A percentile compares a stretch with the other conserved stretches of the same genome.
phyloP scores from a whole-genome alignment of 2,329 filamentous ascomycete genomes.

The Aureobasidium sp. region DNA sequence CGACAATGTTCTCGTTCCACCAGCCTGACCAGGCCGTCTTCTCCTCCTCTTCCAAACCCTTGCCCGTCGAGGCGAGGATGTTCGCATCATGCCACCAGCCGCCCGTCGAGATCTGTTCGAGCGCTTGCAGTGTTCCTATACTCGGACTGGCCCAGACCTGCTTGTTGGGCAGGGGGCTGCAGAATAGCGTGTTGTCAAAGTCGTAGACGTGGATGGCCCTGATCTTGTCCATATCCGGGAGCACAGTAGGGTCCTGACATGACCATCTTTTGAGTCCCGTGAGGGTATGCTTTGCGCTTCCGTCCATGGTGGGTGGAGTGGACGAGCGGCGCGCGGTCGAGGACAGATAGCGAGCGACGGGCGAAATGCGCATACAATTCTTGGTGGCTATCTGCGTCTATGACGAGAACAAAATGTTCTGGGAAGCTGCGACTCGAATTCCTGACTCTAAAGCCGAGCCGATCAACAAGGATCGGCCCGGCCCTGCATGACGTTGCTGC shows the following conservation, averaged over 20 bases:
- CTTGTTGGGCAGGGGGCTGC: constrained; percentile 79
- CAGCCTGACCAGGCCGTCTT: constrained; percentile 77
- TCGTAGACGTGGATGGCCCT: constrained; percentile 87
- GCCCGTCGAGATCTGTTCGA: constrained; percentile 69
- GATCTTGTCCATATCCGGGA: constrained; percentile 63
- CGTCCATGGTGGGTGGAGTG: neutral
- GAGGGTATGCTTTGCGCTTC: constrained; percentile 41
- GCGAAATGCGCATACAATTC: neutral
- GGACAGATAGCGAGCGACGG: neutral
- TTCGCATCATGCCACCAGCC: constrained; percentile 96
- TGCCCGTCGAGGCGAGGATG: constrained; percentile 77
- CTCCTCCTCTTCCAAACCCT: constrained; percentile 75
- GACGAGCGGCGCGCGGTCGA: neutral
- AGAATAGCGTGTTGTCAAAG: constrained; percentile 95
- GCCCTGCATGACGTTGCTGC: constrained; percentile 4
- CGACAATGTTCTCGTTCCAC: constrained; percentile 87
- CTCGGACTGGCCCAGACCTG: constrained; percentile 76
- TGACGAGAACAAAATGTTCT: constrained; percentile 8
- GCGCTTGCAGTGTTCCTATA: constrained; percentile 65
- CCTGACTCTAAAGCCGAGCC: neutral
- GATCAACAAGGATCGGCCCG: neutral
- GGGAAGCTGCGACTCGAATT: constrained; percentile 10
- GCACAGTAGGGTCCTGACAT: constrained; percentile 54
- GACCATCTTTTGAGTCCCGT: constrained; percentile 81
- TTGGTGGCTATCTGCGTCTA: neutral